Percentiles rank a stretch among this genome's conserved stretches.
Evolutionary conservation across 2,329 filamentous ascomycete genomes (phyloP).

Genomic region (Hymenoscyphus infarciens): DNA sequence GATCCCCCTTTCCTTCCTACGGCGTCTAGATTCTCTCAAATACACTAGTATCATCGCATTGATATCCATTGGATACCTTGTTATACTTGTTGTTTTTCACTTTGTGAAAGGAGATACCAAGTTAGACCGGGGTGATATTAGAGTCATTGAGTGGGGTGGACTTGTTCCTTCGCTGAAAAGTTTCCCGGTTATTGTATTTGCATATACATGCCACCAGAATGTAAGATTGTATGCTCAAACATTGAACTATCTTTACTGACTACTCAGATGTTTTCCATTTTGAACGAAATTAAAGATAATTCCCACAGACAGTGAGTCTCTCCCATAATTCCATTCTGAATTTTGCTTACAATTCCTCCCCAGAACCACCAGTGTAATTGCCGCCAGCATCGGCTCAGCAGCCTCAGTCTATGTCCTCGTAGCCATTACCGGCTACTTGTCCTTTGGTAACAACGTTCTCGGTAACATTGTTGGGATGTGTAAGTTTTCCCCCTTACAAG

Average conservation of each 20-base stretch:
- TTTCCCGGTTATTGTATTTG: constrained; percentile 94
- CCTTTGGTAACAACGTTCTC: constrained; percentile 83
- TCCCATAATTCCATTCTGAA: constrained; percentile 2
- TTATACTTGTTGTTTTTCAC: constrained; percentile 89
- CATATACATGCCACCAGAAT: constrained; percentile 99
- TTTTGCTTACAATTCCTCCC: constrained; percentile 6
- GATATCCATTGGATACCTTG: constrained; percentile 89
- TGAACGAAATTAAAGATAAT: constrained; percentile 90
- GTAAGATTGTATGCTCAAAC: constrained; percentile 45
- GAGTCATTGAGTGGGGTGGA: constrained; percentile 74
- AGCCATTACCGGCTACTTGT: constrained; percentile 91
- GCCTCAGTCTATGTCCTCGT: constrained; percentile 84
- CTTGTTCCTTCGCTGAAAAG: constrained; percentile 76
- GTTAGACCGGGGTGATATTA: constrained; percentile 68
- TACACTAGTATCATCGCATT: constrained; percentile 93
- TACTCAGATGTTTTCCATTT: constrained; percentile 89
- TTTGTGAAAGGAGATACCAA: constrained; percentile 76
- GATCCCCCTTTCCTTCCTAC: constrained; percentile 89
- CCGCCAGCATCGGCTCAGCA: constrained; percentile 83
- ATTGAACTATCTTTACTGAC: constrained; percentile 29
- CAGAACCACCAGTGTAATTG: constrained; percentile 75
- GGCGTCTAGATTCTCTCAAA: constrained; percentile 89
- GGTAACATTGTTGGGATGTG: constrained; percentile 96
- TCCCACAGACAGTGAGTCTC: constrained; percentile 53
- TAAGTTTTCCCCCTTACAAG: constrained; percentile 44